Evolutionary conservation across 108 stramenopile genomes (phyloP), one percentile per base, ranked within the genome.

Genomic region (Parmales sp.): DNA sequence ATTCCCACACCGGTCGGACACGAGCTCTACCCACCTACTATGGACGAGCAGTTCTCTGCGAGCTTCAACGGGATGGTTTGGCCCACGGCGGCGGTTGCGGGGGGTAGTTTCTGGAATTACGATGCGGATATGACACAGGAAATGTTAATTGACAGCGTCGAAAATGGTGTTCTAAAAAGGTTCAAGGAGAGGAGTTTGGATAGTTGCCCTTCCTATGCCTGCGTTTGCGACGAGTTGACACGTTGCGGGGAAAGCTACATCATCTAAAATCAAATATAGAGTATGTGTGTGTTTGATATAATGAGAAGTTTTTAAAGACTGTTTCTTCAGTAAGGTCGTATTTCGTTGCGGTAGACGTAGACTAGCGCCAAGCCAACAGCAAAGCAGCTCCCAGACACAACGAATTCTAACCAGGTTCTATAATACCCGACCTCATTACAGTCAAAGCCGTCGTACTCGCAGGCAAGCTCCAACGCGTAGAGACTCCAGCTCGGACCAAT

Each of bases 401-500:
- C n/a, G n/a, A n/a, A n/a, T n/a, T n/a, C n/a, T n/a, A n/a, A n/a
- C n/a, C n/a, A n/a, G n/a, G n/a, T n/a, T n/a, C n/a, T n/a, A n/a
- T n/a, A n/a, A n/a, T n/a, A n/a, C n/a, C n/a, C n/a, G n/a, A n/a
- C n/a, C n/a, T n/a, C n/a, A n/a, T n/a, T n/a, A n/a, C n/a, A n/a
- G n/a, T n/a, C n/a, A n/a, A n/a, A n/a, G n/a, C n/a, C n/a, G n/a
- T n/a, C n/a, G n/a, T n/a, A n/a, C 28, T 43, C 25, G 39, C 66
- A 67, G 1, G 66, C 66, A 16, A 67, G 26, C 18, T 67, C 39
- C 11, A 67, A 46, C 28, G 66, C 66, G 66, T 41, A 67, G 28
- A 67, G 45, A n/a, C 18, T 19, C 66, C 66, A 67, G 31, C 37
- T 50, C 3, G 68, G 68, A 16, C 68, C 68, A 4, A 68, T 28